A percentile compares a stretch with the other conserved stretches of the same genome.
These are phyloP conservation scores for Lactarius pseudohatsudake DNA, from an alignment of 768 basidiomycete species.

Conservation along the genomic window DNA sequence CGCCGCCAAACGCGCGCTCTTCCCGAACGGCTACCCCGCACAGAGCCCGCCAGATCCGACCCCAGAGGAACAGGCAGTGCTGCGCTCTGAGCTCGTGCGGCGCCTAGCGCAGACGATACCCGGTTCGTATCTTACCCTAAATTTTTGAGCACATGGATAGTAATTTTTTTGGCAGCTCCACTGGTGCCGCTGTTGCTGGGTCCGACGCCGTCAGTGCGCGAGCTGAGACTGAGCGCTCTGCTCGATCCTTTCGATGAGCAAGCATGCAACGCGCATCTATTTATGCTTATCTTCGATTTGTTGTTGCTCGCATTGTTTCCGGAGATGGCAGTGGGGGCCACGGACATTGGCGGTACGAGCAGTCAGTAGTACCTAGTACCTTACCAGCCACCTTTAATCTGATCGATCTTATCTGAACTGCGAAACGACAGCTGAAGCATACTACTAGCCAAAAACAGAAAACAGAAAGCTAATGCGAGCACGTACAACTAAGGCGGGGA, in stretches of 20 bases:
- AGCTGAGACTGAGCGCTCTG: constrained; percentile 48
- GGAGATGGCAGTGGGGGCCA: constrained; percentile 53
- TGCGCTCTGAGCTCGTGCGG: constrained; percentile 45
- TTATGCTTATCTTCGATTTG: constrained; percentile 71
- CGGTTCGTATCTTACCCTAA: constrained; percentile 34
- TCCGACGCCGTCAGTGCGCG: constrained; percentile 41
- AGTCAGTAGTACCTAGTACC: not conserved
- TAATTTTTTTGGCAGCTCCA: constrained; percentile 34
- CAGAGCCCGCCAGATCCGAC: constrained; percentile 73
- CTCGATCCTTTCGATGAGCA: constrained; percentile 61
- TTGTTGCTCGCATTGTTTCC: constrained; percentile 74
- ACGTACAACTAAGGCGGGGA: constrained; percentile 20
- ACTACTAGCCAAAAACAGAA: constrained; percentile 2
- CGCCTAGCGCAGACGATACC: constrained; percentile 46
- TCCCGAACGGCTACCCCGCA: constrained; percentile 87
- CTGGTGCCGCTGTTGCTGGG: constrained; percentile 57
- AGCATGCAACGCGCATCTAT: constrained; percentile 77
- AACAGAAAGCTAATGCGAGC: constrained; percentile 9
- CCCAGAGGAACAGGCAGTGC: constrained; percentile 65
- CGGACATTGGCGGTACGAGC: constrained; percentile 10
- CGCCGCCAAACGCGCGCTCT: constrained; percentile 66
- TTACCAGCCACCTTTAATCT: not conserved
- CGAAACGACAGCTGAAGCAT: not conserved
- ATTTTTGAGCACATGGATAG: not conserved
- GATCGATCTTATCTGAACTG: not conserved